Conservation (phyloP, 495 filamentous ascomycete genomes). For the Letharia columbiana region DNA sequence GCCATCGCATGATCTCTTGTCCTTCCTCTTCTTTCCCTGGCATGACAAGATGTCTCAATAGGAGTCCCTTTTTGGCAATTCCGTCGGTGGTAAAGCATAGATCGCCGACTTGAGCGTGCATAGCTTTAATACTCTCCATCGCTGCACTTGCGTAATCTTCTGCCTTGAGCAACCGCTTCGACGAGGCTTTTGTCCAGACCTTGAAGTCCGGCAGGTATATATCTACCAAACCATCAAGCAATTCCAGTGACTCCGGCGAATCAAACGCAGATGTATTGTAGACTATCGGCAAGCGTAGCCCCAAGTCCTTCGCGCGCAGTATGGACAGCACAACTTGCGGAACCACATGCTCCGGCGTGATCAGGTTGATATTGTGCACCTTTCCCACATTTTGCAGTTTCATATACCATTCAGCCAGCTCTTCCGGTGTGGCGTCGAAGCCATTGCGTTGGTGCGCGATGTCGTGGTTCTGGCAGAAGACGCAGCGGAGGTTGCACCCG, state of each 20-base stretch:
- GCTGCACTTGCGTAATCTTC: conserved; percentile 61
- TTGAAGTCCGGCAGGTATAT: conserved; percentile 78
- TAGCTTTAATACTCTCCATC: conserved; percentile 60
- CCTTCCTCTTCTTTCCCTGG: conserved; percentile 62
- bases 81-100: conserved; percentile 67
- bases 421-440: conserved; percentile 64
- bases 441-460: conserved; percentile 67
- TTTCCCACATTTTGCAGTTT: conserved; percentile 64
- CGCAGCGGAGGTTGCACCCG: conserved; percentile 66
- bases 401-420: conserved; percentile 67
- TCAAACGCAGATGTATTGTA: conserved; percentile 76
- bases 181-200: conserved; percentile 54
- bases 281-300: conserved; percentile 58
- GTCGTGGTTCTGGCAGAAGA: conserved; percentile 78
- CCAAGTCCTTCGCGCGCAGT: conserved; percentile 55
- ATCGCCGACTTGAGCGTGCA: conserved; percentile 70
- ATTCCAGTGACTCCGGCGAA: conserved; percentile 52
- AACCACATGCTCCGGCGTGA: conserved; percentile 71
- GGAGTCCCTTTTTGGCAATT: conserved; percentile 61
- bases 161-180: conserved; percentile 62
- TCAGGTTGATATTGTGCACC: conserved; percentile 73
- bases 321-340: conserved; percentile 67
- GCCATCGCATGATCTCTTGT: conserved; percentile 57
- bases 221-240: conserved; percentile 67
- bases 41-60: conserved; percentile 72